Percentiles rank a stretch among this genome's conserved stretches.
These are phyloP conservation scores for Nothopassalora personata DNA, from an alignment of 2,329 filamentous ascomycete species.

Conservation along the genomic window DNA sequence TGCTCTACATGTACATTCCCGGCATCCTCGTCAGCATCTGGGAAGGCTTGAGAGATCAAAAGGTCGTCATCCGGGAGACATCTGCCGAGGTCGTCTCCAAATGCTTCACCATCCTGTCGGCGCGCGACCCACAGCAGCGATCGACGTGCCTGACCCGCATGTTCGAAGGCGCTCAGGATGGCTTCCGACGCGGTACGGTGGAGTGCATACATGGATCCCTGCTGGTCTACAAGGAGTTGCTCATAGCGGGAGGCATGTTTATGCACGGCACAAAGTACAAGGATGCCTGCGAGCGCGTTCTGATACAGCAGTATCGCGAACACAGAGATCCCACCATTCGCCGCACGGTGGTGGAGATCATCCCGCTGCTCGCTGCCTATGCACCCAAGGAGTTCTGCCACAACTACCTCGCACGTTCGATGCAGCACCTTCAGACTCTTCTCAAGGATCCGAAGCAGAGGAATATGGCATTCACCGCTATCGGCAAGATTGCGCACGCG, in stretches of 20 bases:
- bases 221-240: slow-evolving; percentile 83
- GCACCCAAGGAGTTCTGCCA: slow-evolving; percentile 84
- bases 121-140: slow-evolving; percentile 83
- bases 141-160: slow-evolving; percentile 86
- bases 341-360: slow-evolving; percentile 82
- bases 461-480: slow-evolving; percentile 90
- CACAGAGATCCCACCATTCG: slow-evolving; percentile 83
- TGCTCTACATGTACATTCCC: slow-evolving; percentile 94
- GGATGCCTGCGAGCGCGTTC: slow-evolving; percentile 86
- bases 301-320: slow-evolving; percentile 71
- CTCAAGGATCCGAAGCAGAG: slow-evolving; percentile 92
- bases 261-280: slow-evolving; percentile 88
- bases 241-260: slow-evolving; percentile 96
- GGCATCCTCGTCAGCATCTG: slow-evolving; percentile 94
- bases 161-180: slow-evolving; percentile 75
- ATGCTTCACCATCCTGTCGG: slow-evolving; percentile 91
- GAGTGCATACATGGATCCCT: slow-evolving; percentile 93
- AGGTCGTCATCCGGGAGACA: slow-evolving; percentile 85
- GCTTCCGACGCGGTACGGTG: slow-evolving; percentile 72
- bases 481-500: slow-evolving; percentile 92
- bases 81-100: slow-evolving; percentile 90
- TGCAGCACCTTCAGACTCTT: slow-evolving; percentile 91
- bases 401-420: slow-evolving; percentile 87
- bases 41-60: slow-evolving; percentile 84
- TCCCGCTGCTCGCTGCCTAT: slow-evolving; percentile 89